These are phyloP conservation scores for Apophysomyces variabilis DNA, from an alignment of 371 early-diverging fungal species.

Conservation along the genomic window DNA sequence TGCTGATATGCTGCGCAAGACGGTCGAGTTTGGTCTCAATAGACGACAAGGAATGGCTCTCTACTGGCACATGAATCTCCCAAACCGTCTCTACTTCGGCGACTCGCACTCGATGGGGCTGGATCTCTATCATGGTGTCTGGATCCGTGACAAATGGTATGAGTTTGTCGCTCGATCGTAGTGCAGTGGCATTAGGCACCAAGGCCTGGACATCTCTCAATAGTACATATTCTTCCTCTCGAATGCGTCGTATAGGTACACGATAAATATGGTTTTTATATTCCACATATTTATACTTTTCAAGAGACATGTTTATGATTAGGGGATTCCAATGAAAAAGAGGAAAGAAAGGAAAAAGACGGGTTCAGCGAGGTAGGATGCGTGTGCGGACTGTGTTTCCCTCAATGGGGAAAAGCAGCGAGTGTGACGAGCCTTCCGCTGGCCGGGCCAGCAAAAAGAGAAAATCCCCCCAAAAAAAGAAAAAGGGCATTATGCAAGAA, in stretches of 20 bases:
- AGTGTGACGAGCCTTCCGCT: too few relatives aligned
- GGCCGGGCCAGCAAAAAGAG: too few relatives aligned
- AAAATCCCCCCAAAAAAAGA: not conserved
- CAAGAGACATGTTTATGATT: not conserved
- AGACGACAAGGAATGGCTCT: slow-evolving; percentile 15
- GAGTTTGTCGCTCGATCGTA: slow-evolving; percentile 38
- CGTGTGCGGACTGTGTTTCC: too few relatives aligned
- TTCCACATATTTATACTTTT: slow-evolving; percentile 33
- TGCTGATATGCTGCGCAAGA: slow-evolving; percentile 23
- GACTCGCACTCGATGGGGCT: slow-evolving; percentile 39
- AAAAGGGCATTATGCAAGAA: not conserved
- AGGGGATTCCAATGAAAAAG: too few relatives aligned
- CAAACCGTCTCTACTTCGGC: slow-evolving; percentile 31
- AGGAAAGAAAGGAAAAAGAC: too few relatives aligned
- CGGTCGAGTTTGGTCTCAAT: slow-evolving; percentile 40
- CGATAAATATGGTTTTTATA: slow-evolving; percentile 35
- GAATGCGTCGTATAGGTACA: slow-evolving; percentile 42
- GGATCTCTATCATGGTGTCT: slow-evolving; percentile 19
- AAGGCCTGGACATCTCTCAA: slow-evolving; percentile 43
- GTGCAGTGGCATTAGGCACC: slow-evolving; percentile 44
- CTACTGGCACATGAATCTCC: slow-evolving; percentile 42
- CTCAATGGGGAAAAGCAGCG: too few relatives aligned
- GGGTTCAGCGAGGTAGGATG: too few relatives aligned
- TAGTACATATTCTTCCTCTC: slow-evolving; percentile 34
- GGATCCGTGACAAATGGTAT: slow-evolving; percentile 45